These are phyloP conservation scores for Solanum commersonii DNA, from an alignment of 257 asterid genomes.

Conservation along the genomic window DNA sequence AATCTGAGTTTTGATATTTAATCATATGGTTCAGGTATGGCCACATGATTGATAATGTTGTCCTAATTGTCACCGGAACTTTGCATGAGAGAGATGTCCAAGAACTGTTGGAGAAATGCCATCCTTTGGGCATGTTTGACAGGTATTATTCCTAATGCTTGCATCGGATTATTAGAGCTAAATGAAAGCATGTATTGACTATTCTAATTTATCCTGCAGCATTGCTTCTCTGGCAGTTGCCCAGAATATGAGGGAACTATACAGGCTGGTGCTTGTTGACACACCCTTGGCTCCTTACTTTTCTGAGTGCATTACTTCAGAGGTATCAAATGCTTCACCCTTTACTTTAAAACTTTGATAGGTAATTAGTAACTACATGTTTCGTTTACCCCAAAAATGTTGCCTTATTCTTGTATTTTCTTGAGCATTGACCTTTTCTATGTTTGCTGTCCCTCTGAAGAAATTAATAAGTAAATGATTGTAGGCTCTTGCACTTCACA, in stretches of 20 bases:
- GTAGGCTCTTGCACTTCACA: neutral
- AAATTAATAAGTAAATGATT: neutral
- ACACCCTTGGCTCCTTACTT: constrained; percentile 95
- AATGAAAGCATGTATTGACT: neutral
- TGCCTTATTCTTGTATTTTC: neutral
- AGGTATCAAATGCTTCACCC: constrained; percentile 33
- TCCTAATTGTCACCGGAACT: constrained; percentile 85
- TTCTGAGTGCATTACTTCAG: constrained; percentile 89
- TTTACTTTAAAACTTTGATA: neutral
- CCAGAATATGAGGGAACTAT: constrained; percentile 93
- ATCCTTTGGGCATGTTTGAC: constrained; percentile 96
- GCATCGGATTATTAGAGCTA: neutral
- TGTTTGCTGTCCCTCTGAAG: neutral
- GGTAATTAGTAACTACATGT: neutral
- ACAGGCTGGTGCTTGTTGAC: constrained; percentile 90
- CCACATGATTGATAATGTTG: constrained; percentile 94
- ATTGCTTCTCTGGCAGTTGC: constrained; percentile 89
- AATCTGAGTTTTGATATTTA: neutral
- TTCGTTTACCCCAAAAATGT: neutral
- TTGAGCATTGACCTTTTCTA: neutral
- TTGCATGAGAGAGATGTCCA: constrained; percentile 95
- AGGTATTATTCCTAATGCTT: constrained; percentile 35
- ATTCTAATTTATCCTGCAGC: constrained; percentile 22
- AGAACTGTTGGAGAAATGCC: constrained; percentile 91
- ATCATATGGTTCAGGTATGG: constrained; percentile 52